phyloP scores from a whole-genome alignment of 805 yeast genomes.

The Saccharomycopsis lassenensis region DNA sequence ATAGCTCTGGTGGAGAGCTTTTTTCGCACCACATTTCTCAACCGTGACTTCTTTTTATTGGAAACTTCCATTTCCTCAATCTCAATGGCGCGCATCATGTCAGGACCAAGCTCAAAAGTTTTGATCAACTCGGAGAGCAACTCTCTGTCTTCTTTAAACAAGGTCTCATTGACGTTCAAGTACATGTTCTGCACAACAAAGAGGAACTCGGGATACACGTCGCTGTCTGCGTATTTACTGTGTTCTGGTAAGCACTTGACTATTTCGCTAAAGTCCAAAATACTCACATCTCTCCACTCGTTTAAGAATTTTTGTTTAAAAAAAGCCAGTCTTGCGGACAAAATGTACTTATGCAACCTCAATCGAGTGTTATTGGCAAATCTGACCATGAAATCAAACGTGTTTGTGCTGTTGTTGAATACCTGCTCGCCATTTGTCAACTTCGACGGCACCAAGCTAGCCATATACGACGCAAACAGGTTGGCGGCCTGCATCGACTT shows the following conservation, averaged over 20 bases:
- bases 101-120: too few species aligned
- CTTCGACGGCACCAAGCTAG: conserved; percentile 29
- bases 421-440: conserved; percentile 18
- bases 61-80: too few species aligned
- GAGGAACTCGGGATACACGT: conserved; percentile 27
- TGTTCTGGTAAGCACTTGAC: conserved; percentile 21
- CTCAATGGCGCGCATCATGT: too few species aligned
- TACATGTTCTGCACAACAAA: conserved; percentile 22
- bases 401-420: conserved; percentile 17
- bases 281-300: conserved; percentile 21
- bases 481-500: conserved; percentile 56
- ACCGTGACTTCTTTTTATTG: too few species aligned
- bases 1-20: too few species aligned
- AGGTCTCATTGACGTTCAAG: conserved; percentile 20
- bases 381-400: conserved; percentile 7
- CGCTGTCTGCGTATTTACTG: conserved; percentile 17
- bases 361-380: background rate
- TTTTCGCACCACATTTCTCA: too few species aligned
- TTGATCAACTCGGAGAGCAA: too few species aligned
- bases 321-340: conserved; percentile 28
- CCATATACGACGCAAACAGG: conserved; percentile 64
- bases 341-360: conserved; percentile 30
- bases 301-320: conserved; percentile 22
- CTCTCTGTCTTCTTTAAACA: too few species aligned
- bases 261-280: conserved; percentile 18